phyloP scores from a whole-genome alignment of 495 filamentous ascomycete genomes.

The Copromyces sp. region DNA sequence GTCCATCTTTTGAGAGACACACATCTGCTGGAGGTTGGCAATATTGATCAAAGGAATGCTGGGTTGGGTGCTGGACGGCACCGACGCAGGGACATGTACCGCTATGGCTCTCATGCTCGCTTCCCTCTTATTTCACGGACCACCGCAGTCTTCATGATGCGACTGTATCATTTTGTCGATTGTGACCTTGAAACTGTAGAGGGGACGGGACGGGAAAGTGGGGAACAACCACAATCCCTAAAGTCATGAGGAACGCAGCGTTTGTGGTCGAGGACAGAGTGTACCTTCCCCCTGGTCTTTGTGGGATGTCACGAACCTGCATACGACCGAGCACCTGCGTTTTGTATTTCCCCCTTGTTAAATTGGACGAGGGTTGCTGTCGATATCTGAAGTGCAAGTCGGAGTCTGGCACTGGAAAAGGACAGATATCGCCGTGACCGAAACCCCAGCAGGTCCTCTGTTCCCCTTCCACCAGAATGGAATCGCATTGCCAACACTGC shows the following conservation, averaged over 20 bases:
- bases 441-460: neutral
- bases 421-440: neutral
- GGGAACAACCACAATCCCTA: neutral
- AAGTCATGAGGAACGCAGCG: neutral
- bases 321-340: slow-evolving; percentile 21
- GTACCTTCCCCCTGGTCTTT: neutral
- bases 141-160: neutral
- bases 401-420: neutral
- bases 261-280: neutral
- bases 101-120: neutral
- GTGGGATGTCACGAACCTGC: slow-evolving; percentile 11
- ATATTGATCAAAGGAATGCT: neutral
- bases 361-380: neutral
- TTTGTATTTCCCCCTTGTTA: slow-evolving; percentile 5
- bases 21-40: neutral
- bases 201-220: neutral
- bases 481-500: neutral
- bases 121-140: neutral
- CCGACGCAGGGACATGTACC: neutral
- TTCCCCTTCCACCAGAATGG: neutral
- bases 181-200: neutral
- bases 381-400: neutral
- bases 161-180: neutral
- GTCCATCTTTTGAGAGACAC: neutral
- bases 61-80: neutral